Base-by-base conservation (phyloP, 2,329 filamentous ascomycete species). In the Scedosporium apiospermum region DNA sequence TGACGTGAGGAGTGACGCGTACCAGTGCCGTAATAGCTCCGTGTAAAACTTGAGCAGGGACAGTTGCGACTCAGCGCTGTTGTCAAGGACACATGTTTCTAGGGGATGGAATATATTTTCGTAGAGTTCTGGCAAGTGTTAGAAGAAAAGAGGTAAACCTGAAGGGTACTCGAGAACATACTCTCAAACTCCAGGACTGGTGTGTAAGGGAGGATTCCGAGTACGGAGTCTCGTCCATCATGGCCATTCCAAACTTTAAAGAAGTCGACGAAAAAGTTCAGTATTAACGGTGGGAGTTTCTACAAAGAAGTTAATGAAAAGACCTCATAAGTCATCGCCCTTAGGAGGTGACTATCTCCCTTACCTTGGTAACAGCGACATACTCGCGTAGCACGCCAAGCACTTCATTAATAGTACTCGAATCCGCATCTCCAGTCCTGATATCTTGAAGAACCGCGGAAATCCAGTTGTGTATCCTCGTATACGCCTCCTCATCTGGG, bases 21-120 rank as follows among this genome's bases (percentile, higher is more conserved):
- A 76, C 85, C 85, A 88, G 63, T 85, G 81, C 10, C 79, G 81
- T 57, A 93, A 79, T 5, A 96, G 76, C 10, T 74, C 73, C 1
- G 82, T 86, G 72, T 93, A 95, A 65, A 91, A 86, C 1, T 73
- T 72, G 2, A 95, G 78, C 2, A 96, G 75, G 2, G 77, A 77
- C 0, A 82, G 69, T 67, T 87, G 87, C 0, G 86, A 84, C 5
- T 76, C 69, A 0, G 78, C 64, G 0, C 76, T 77, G 51, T 80
- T 77, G 66, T 82, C 77, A 9, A 85, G 71, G 1, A 85, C 68
- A 23, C 75, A 76, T 0, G 72, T 71, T 67, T 88, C 84, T 12
- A 88, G 72, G 1, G 76, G 77, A 26, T 74, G 69, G 21, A 88
- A 78, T 12, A 82, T 74, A n/a, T 75, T 71, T 27, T 69, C 51